Evolutionary conservation across 495 filamentous ascomycete genomes (phyloP), one percentile per base, ranked within the genome.

Genomic region (Lasiosphaeris hirsuta): DNA sequence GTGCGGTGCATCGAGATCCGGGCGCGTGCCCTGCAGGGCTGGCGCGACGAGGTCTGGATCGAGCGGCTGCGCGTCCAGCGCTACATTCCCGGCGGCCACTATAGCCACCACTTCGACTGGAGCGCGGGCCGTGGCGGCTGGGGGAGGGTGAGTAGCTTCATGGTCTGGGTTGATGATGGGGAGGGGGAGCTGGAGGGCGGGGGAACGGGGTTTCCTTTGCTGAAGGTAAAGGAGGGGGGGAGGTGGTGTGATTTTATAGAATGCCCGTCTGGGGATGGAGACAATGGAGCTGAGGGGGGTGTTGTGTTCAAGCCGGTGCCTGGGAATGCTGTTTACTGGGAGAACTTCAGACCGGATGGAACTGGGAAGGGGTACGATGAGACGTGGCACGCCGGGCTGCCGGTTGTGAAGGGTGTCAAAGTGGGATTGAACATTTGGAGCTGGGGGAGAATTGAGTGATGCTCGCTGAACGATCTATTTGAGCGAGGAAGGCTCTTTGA

Each of bases 391-490:
- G 74, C 75, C 41, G 75, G 76, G 1, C 57, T 79, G 40, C 75
- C 76, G 17, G 75, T 79, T 34, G 59, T 18, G 49, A 69, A 68
- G 23, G 76, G 75, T 11, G 68, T 64, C 18, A 77, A 79, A 49
- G 70, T 78, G 41, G 75, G 76, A 10, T 47, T 79, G 58, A 77
- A 79, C 43, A 77, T 77, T 46, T 79, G 76, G 76, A 79, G 73
- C 44, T 77, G 69, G 72, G 68, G 68, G 6, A 51, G 64, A 14
- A 63, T 70, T 30, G 68, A 70, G 23, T 69, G 45, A 59, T 17
- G 35, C n/a, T 41, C 3, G 39, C 23, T 30, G 5, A 30, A 5
- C 2, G 23, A 30, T 30, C 2, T 30, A 30, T 30, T 2, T 30
- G 23, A 5, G 23, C 5, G 23, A 30, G 23, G 23, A 30, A 30